Evolutionary conservation across 1,139 yeast genomes (phyloP).

Genomic region (Spencermartinsiella ligniputridi): DNA sequence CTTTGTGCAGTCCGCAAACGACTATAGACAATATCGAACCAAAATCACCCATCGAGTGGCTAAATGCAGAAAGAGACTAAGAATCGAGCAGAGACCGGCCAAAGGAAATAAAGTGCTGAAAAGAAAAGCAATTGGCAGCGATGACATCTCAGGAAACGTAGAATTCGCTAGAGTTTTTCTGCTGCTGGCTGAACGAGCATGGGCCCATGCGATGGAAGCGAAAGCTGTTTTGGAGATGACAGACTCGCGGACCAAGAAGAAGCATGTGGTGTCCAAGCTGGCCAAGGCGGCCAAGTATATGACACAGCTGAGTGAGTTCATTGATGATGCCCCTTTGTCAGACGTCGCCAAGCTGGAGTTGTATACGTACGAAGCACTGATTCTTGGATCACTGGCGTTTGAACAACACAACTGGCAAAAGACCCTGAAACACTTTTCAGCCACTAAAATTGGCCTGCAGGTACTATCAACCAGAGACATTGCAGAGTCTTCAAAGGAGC

Average conservation of each 20-base stretch:
- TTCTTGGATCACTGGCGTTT: conserved; percentile 56
- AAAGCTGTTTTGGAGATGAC: conserved; percentile 54
- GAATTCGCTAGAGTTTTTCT: conserved; percentile 49
- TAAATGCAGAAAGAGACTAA: conserved; percentile 53
- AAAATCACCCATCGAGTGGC: conserved; percentile 42
- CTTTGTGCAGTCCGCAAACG: conserved; percentile 41
- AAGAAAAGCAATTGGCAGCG: conserved; percentile 40
- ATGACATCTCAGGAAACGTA: conserved; percentile 45
- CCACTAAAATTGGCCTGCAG: conserved; percentile 55
- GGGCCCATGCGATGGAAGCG: conserved; percentile 64
- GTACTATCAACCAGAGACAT: conserved; percentile 13
- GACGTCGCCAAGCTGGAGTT: conserved; percentile 43
- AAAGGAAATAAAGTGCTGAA: conserved; percentile 37
- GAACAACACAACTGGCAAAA: conserved; percentile 55
- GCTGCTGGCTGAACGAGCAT: conserved; percentile 61
- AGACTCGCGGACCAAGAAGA: conserved; percentile 35
- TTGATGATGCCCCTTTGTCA: conserved; percentile 26
- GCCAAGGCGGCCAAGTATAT: conserved; percentile 55
- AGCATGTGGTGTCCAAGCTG: conserved; percentile 60
- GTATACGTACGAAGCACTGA: conserved; percentile 54
- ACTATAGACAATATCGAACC: conserved; percentile 32
- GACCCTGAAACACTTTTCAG: conserved; percentile 51
- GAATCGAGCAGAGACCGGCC: conserved; percentile 50
- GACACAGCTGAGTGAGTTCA: conserved; percentile 42
- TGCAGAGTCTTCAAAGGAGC: conserved; percentile 27